Percentiles rank a stretch among this genome's conserved stretches.
Conservation (phyloP, 176 grass and related monocot genomes). For the Zizania latifolia region DNA sequence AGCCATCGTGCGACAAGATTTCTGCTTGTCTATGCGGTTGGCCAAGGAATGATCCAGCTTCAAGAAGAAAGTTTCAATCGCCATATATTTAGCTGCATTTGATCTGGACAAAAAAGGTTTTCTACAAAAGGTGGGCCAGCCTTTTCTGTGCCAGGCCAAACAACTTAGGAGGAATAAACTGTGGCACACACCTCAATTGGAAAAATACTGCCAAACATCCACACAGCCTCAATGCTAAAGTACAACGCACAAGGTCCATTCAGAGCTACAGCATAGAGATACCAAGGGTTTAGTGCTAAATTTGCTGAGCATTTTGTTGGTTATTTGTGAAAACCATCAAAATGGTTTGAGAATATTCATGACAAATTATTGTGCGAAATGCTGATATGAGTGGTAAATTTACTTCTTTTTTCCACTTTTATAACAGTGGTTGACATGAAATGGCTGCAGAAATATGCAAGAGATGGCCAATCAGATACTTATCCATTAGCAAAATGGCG, state of each 20-base stretch:
- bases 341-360: background rate
- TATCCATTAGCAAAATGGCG: constrained; percentile 93
- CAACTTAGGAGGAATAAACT: background rate
- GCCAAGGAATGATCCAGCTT: background rate
- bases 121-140: background rate
- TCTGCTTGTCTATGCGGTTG: background rate
- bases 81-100: background rate
- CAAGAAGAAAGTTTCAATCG: background rate
- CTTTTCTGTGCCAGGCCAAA: background rate
- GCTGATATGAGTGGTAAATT: background rate
- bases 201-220: background rate
- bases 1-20: background rate
- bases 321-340: background rate
- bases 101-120: background rate
- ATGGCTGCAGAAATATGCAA: constrained; percentile 57
- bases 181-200: background rate
- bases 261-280: background rate
- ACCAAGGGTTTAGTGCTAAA: background rate
- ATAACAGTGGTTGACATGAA: constrained; percentile 79
- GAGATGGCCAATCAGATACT: constrained; percentile 83
- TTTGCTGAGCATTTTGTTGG: background rate
- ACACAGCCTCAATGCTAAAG: background rate
- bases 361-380: background rate
- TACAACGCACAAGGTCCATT: background rate
- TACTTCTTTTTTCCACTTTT: constrained; percentile 9